Base-by-base conservation (phyloP, 257 asterid genomes). In the Fraxinus anomala region DNA sequence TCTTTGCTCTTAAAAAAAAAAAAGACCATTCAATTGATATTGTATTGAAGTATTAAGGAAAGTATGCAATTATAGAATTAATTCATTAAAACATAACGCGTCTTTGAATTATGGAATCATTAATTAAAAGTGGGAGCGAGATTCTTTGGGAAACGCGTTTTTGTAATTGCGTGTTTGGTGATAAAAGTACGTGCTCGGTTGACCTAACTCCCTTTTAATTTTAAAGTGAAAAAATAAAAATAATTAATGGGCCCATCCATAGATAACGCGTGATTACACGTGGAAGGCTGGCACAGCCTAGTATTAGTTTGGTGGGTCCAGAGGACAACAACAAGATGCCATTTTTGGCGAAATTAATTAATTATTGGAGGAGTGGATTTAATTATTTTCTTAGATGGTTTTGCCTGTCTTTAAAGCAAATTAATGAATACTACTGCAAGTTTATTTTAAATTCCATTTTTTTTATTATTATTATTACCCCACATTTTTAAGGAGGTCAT, bases 141-240 rank as follows among this genome's bases (percentile, higher is more conserved):
- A 56, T 56, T 56, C 66, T 17, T 5, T 56, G 12, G 51, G 51
- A 11, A 42, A 47, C 91, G 91, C 91, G 89, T 85, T 79, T 74
- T 36, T 73, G 49, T 80, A 80, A 76, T 84, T 73, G 84, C 72
- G 85, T 13, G 47, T 71, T 82, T 77, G 51, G 76, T 77, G 80
- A 13, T 7, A 2, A n/a, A 21, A 0, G 66, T n/a, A 1, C 66
- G 66, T 59, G 67, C 31, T 2, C 24, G 67, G 67, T 59, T 59
- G 31, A 59, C 67, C 67, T 59, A 59, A 59, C 67, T n/a, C 14
- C 21, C 2, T 59, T 59, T 59, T 59, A 1, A 6, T 59, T 23
- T 23, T 6, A 21, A n/a, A n/a, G 31, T 3, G 36, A 24, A 66
- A 70, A 51, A 72, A 74, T 56, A 69, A 56, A 19, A 17, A 51